These are phyloP conservation scores for Rosa chinensis DNA, from an alignment of 306 rosid species.

Conservation along the genomic window DNA sequence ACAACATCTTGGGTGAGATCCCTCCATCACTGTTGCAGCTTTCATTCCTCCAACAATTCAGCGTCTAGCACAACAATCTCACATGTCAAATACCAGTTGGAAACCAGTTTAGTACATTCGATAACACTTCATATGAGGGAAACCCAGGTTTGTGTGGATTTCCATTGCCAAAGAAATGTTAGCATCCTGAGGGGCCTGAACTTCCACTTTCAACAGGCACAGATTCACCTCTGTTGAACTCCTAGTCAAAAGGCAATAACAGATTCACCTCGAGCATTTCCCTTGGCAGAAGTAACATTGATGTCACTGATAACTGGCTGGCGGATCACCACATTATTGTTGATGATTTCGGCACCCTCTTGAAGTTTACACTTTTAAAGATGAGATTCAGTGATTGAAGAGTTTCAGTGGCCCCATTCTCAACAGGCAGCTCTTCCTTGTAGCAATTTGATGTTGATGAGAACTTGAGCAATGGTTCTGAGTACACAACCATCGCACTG, in stretches of 20 bases:
- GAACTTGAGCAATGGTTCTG: not conserved
- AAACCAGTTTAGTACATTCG: too few species aligned
- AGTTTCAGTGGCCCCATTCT: not conserved
- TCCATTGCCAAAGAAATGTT: too few species aligned
- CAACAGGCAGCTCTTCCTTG: not conserved
- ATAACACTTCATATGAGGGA: too few species aligned
- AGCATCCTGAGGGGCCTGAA: too few species aligned
- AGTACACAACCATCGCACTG: not conserved
- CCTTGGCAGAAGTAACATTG: constrained; percentile 5
- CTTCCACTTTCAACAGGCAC: too few species aligned
- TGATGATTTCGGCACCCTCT: not conserved
- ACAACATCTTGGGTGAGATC: too few species aligned
- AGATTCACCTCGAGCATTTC: not conserved
- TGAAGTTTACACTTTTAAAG: not conserved
- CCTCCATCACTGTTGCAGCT: too few species aligned
- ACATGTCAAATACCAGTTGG: too few species aligned
- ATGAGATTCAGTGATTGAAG: not conserved
- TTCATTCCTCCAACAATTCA: too few species aligned
- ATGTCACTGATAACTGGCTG: not conserved
- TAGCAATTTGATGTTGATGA: not conserved
- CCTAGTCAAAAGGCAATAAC: not conserved
- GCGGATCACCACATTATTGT: not conserved
- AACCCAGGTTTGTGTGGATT: too few species aligned
- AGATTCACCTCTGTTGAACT: not conserved
- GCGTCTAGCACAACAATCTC: too few species aligned